Conservation (phyloP, 78 protist species). For the Dictyostelium firmibasis region DNA sequence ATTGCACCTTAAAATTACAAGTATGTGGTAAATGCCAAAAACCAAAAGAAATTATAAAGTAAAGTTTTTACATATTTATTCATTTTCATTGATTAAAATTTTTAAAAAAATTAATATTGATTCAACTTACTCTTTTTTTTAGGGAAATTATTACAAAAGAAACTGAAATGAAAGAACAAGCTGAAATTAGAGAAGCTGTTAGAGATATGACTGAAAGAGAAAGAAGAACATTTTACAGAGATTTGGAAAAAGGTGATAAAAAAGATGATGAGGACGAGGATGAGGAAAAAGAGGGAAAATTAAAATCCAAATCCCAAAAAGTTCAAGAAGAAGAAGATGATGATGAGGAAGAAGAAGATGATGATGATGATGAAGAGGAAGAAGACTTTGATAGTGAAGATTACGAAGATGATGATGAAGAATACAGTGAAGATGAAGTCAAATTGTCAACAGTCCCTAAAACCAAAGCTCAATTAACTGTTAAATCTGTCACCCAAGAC, state of each 20-base stretch:
- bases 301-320: not conserved
- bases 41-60: slow-evolving; percentile 70
- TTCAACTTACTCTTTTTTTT: not conserved
- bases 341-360: not conserved
- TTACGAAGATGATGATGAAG: slow-evolving; percentile 12
- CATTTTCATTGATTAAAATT: not conserved
- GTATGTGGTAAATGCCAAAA: slow-evolving; percentile 87
- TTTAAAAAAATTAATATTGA: too few relatives aligned
- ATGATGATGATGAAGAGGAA: slow-evolving; percentile 24
- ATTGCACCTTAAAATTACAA: slow-evolving; percentile 61
- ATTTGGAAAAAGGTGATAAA: slow-evolving; percentile 45
- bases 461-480: not conserved
- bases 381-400: slow-evolving; percentile 1
- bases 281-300: not conserved
- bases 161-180: slow-evolving; percentile 48
- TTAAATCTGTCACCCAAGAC: slow-evolving; percentile 5
- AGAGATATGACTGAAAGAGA: slow-evolving; percentile 83
- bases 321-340: not conserved
- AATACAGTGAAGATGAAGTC: not conserved
- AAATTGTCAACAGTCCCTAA: not conserved
- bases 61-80: not conserved
- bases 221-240: slow-evolving; percentile 77
- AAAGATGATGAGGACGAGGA: slow-evolving; percentile 1
- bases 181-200: slow-evolving; percentile 43
- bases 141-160: slow-evolving; percentile 45